A percentile compares a stretch with the other conserved stretches of the same genome.
These are phyloP conservation scores for Cicer yamashitae DNA, from an alignment of 306 rosid genomes.

Conservation along the genomic window DNA sequence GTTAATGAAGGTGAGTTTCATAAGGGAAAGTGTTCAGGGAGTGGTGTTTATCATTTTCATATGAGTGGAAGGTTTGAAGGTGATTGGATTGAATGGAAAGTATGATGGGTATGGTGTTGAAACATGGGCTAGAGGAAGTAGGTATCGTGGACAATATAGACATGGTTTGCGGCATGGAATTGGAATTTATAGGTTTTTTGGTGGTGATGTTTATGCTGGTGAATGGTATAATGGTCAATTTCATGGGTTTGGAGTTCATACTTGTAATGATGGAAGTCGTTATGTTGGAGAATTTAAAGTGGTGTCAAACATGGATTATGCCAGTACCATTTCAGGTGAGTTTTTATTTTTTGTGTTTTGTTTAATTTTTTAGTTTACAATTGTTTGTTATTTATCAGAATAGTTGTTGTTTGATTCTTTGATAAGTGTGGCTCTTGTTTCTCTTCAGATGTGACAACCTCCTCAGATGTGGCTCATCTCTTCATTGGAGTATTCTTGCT, in stretches of 20 bases:
- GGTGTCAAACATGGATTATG: conserved; percentile 96
- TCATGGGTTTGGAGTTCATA: conserved; percentile 91
- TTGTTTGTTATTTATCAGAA: not conserved
- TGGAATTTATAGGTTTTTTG: conserved; percentile 78
- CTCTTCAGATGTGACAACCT: conserved; percentile 92
- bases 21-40: conserved; percentile 85
- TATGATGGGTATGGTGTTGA: conserved; percentile 95
- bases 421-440: conserved; percentile 62
- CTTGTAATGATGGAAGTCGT: conserved; percentile 81
- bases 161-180: conserved; percentile 89
- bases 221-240: conserved; percentile 97
- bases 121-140: conserved; percentile 94
- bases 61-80: conserved; percentile 93
- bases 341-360: not conserved
- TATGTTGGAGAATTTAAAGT: conserved; percentile 91
- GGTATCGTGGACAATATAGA: conserved; percentile 83
- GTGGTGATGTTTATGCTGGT: conserved; percentile 84
- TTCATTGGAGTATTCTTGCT: conserved; percentile 83
- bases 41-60: conserved; percentile 84
- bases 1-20: conserved; percentile 92
- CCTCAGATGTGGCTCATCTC: conserved; percentile 81
- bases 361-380: not conserved
- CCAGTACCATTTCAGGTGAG: conserved; percentile 88
- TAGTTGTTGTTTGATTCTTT: conserved; percentile 16
- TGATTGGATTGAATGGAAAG: conserved; percentile 86